A percentile compares a stretch with the other conserved stretches of the same genome.
phyloP scores from a whole-genome alignment of 129 eudicot species.

The Escallonia herrerae region DNA sequence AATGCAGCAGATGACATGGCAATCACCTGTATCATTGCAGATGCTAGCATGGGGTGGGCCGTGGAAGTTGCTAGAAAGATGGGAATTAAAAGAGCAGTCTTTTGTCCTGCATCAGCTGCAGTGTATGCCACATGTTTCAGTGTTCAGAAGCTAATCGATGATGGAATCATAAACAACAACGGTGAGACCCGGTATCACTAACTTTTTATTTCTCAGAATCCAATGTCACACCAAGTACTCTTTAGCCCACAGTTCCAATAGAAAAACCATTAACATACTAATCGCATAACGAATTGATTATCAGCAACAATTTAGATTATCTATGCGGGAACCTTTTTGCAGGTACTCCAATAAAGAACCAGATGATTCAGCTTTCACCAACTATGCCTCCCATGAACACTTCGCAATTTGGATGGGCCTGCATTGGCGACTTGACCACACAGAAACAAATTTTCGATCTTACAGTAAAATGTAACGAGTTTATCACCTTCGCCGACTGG shows the following conservation, averaged over 20 bases:
- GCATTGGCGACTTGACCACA: slow-evolving; percentile 10
- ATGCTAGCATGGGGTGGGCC: slow-evolving; percentile 36
- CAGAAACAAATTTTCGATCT: slow-evolving; percentile 13
- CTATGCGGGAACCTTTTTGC: background rate
- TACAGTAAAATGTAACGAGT: background rate
- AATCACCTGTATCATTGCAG: slow-evolving; percentile 45
- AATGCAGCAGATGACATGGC: slow-evolving; percentile 15
- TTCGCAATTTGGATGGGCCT: slow-evolving; percentile 27
- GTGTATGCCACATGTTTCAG: slow-evolving; percentile 16
- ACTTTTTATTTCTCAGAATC: background rate
- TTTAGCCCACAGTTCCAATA: no score
- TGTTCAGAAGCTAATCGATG: slow-evolving; percentile 29
- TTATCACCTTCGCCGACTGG: slow-evolving; percentile 22
- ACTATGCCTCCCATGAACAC: slow-evolving; percentile 37
- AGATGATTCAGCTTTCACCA: slow-evolving; percentile 39
- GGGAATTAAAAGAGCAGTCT: slow-evolving; percentile 32
- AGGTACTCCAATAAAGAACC: slow-evolving; percentile 32
- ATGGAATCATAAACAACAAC: slow-evolving; percentile 30
- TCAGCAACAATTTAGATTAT: background rate
- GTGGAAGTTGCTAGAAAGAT: slow-evolving; percentile 32
- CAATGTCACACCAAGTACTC: no score
- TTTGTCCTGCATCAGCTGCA: slow-evolving; percentile 42
- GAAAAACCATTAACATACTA: background rate
- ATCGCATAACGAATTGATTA: background rate
- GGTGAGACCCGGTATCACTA: slow-evolving; percentile 28